These are phyloP conservation scores for Misopates orontium DNA, from an alignment of 257 asterid genomes.

Conservation along the genomic window DNA sequence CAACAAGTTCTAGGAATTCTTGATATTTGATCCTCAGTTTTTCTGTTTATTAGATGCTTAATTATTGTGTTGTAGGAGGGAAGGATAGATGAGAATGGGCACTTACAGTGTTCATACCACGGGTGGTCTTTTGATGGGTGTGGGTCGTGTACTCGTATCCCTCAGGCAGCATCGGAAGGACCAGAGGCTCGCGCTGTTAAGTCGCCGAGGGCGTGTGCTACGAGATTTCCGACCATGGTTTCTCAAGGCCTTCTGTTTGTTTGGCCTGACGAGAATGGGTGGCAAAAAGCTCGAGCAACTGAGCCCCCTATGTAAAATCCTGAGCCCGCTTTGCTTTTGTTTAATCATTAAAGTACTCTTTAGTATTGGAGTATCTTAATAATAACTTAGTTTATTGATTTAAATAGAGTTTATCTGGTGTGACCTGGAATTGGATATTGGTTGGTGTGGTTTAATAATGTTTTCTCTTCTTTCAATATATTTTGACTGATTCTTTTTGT, in stretches of 20 bases:
- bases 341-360: not conserved
- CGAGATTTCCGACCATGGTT: constrained; percentile 85
- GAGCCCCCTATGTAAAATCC: constrained; percentile 64
- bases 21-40: not conserved
- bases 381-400: constrained; percentile 22
- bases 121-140: constrained; percentile 98
- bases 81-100: constrained; percentile 94
- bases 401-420: constrained; percentile 9
- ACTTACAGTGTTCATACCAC: constrained; percentile 96
- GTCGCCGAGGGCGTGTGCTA: constrained; percentile 89
- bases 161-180: constrained; percentile 90
- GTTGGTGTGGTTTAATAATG: constrained; percentile 13
- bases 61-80: constrained; percentile 68
- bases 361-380: constrained; percentile 7
- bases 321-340: constrained; percentile 11
- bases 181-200: constrained; percentile 83
- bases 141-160: constrained; percentile 88
- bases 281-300: constrained; percentile 86
- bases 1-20: not conserved
- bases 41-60: not conserved
- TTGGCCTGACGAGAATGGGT: constrained; percentile 97
- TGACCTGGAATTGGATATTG: constrained; percentile 7
- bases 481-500: not conserved
- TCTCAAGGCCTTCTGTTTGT: constrained; percentile 97
- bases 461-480: constrained; percentile 12